Conservation (phyloP, 345 rosid species). For the Turnera subulata region DNA sequence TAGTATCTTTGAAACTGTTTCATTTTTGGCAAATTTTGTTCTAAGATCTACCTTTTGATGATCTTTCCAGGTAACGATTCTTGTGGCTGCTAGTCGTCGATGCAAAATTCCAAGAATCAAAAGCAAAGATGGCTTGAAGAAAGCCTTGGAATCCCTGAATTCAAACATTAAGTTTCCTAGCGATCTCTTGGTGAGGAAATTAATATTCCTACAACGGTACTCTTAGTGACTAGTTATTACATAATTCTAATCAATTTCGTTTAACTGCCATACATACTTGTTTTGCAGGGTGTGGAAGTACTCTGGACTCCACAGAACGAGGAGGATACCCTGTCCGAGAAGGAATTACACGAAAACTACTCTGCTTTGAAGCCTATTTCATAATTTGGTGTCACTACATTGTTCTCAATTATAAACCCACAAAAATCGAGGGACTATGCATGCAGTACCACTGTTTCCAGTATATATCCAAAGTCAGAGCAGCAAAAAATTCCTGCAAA, state of each 20-base stretch:
- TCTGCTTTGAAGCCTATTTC: too few relatives aligned
- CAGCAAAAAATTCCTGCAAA: too few relatives aligned
- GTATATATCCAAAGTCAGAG: too few relatives aligned
- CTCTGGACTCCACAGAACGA: too few relatives aligned
- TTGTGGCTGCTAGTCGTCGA: slow-evolving; percentile 13
- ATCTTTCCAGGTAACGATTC: slow-evolving; percentile 15
- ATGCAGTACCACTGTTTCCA: too few relatives aligned
- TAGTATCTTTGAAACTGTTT: neutral
- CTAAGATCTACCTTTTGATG: neutral
- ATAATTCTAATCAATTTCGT: neutral
- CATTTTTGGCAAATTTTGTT: neutral
- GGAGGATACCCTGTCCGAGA: too few relatives aligned
- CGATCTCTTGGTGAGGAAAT: slow-evolving; percentile 16
- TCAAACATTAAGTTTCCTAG: too few relatives aligned
- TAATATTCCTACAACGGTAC: neutral
- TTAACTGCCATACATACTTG: neutral
- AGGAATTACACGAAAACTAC: too few relatives aligned
- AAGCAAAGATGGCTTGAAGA: slow-evolving; percentile 13
- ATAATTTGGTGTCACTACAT: too few relatives aligned
- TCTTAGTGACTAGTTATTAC: neutral
- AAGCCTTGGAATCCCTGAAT: slow-evolving; percentile 20
- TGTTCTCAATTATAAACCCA: too few relatives aligned
- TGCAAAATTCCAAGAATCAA: slow-evolving; percentile 9
- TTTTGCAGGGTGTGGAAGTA: slow-evolving; percentile 34
- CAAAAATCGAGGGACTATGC: too few relatives aligned